Base-by-base conservation (phyloP, 129 eudicot species). In the Rutidosis leptorrhynchoides region DNA sequence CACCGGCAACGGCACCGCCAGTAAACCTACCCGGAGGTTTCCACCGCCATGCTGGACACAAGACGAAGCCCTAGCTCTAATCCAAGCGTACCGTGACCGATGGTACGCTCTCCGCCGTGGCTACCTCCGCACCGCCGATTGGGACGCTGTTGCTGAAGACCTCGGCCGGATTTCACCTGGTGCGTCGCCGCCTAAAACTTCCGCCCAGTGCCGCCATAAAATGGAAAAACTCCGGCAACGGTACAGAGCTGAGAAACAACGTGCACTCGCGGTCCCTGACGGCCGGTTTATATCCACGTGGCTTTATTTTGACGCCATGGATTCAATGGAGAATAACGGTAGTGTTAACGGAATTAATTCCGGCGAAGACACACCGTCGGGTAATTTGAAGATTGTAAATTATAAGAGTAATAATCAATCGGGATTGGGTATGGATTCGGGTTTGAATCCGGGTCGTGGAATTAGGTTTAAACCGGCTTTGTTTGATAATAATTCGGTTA, bases 121-220 rank as follows among this genome's bases (percentile, higher is more conserved):
- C 0, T 88, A 85, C 73, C 95, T 92, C 52, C 90, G 98, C 58
- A 87, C 98, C 46, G 89, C 95, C 25, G 96, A 92, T 70, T 92
- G 98, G 98, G 95, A 92, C 35, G 86, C 96, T 2, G 98, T 92
- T 5, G 98, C 98, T 14, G 89, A 74, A 9, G 67, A 86, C 22
- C 85, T 93, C 16, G 77, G 82, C 17, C 58, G 53, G 48, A 65
- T 80, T 48, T 93, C 84, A 56, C 89, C 96, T 7, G 89, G 75
- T n/a, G 89, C 84, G 0, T 43, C 72, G 2, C 95, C 84, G 4
- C 74, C 91, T 11, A 93, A 93, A 83, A 92, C 98, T 17, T 86
- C 98, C 67, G 96, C 94, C 8, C 98, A 93, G 95, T 93, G 98
- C 80, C 98, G 98, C 28, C 98, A 93, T 78, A 93, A 93, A 79